Evolutionary conservation across 805 yeast genomes (phyloP).

Genomic region (Wickerhamiella australiensis): DNA sequence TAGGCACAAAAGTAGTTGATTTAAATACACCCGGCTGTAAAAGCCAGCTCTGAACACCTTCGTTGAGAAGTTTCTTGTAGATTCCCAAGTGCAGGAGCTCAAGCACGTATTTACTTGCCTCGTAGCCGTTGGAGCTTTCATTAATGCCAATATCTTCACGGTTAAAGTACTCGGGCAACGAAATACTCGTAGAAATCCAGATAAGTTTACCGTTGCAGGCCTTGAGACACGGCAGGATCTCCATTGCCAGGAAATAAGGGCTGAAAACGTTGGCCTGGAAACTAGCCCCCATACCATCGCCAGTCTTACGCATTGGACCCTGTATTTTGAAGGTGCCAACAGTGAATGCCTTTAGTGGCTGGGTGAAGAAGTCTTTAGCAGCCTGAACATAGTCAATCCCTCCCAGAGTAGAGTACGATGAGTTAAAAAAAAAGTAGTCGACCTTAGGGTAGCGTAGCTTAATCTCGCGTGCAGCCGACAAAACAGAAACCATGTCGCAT

Average conservation of each 20-base stretch:
- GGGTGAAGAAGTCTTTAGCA: conserved; percentile 45
- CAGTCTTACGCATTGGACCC: conserved; percentile 57
- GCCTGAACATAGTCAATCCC: conserved; percentile 86
- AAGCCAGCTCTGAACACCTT: conserved; percentile 58
- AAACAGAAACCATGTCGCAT: conserved; percentile 73
- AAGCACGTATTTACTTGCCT: conserved; percentile 79
- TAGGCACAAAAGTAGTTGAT: conserved; percentile 65
- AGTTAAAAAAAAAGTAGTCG: conserved; percentile 73
- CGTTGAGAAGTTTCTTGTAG: conserved; percentile 36
- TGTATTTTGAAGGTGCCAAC: conserved; percentile 79
- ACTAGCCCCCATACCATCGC: conserved; percentile 72
- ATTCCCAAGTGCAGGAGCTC: conserved; percentile 73
- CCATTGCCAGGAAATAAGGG: conserved; percentile 74
- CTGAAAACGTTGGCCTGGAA: conserved; percentile 97
- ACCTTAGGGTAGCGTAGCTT: conserved; percentile 49
- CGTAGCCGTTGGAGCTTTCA: conserved; percentile 59
- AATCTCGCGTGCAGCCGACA: conserved; percentile 62
- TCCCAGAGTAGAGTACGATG: conserved; percentile 77
- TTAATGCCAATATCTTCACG: conserved; percentile 59
- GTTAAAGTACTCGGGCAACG: conserved; percentile 61
- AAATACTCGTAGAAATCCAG: conserved; percentile 81
- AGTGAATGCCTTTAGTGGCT: conserved; percentile 76
- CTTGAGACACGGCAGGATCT: conserved; percentile 42
- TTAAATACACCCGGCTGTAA: conserved; percentile 92
- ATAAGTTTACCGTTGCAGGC: conserved; percentile 36